These are phyloP conservation scores for Astrephomene gubernaculifera DNA, from an alignment of 139 green algal species.

Conservation along the genomic window DNA sequence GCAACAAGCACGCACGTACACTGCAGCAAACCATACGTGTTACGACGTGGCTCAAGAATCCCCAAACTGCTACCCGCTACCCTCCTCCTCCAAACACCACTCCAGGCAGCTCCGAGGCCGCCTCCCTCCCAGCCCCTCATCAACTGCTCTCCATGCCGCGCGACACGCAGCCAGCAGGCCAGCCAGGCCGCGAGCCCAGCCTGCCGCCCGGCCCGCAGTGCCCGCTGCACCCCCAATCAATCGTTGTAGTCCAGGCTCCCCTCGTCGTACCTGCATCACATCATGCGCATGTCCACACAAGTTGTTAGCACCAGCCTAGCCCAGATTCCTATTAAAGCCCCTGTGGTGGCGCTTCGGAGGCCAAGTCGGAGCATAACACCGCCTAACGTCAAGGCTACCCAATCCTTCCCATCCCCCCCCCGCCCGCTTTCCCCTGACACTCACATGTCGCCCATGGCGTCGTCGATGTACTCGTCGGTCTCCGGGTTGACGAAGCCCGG, in stretches of 20 bases:
- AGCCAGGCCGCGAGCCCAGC: too few relatives aligned
- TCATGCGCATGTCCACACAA: neutral
- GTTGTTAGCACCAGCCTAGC: neutral
- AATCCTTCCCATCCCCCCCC: neutral
- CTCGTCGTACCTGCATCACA: constrained; percentile 37
- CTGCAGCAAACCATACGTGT: too few relatives aligned
- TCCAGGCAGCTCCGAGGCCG: too few relatives aligned
- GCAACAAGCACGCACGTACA: too few relatives aligned
- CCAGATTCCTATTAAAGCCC: neutral
- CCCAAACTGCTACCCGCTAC: too few relatives aligned
- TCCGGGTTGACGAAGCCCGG: constrained; percentile 48
- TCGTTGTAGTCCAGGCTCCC: constrained; percentile 37
- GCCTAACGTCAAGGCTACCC: neutral
- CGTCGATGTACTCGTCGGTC: constrained; percentile 77
- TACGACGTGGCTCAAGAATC: too few relatives aligned
- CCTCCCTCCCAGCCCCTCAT: too few relatives aligned
- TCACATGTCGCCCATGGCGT: constrained; percentile 64
- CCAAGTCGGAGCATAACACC: neutral
- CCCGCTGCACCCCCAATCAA: neutral
- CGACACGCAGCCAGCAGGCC: too few relatives aligned
- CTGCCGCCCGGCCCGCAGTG: too few relatives aligned
- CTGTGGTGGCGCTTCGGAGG: too few relatives aligned
- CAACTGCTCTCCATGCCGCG: too few relatives aligned
- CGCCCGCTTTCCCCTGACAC: neutral
- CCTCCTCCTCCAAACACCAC: too few relatives aligned